phyloP scores from a whole-genome alignment of 345 rosid species.

The Hypericum androsaemum region DNA sequence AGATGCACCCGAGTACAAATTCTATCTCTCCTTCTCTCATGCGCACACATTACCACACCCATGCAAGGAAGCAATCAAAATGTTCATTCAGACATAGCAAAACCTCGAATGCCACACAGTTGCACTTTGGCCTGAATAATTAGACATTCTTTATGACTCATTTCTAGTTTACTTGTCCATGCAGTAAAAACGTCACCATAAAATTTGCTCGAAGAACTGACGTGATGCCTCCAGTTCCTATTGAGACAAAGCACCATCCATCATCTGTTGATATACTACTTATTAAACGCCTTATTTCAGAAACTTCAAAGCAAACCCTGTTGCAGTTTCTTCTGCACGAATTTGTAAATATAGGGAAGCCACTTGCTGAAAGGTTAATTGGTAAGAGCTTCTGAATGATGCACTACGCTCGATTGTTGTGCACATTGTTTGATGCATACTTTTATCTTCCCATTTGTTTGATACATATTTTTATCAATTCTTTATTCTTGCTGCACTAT shows the following conservation, averaged over 20 bases:
- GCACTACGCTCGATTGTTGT: too few species aligned
- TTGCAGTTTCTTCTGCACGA: conserved; percentile 93
- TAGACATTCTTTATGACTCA: not conserved
- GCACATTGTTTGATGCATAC: too few species aligned
- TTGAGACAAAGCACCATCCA: conserved; percentile 95
- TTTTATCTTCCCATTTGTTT: too few species aligned
- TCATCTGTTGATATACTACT: conserved; percentile 89
- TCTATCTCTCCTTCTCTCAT: conserved; percentile 23
- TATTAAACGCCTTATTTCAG: conserved; percentile 80
- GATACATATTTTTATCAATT: not conserved
- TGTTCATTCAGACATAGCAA: too few species aligned
- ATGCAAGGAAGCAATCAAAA: not conserved
- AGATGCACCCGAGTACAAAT: conserved; percentile 60
- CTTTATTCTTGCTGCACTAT: conserved; percentile 8
- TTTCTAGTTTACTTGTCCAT: conserved; percentile 7
- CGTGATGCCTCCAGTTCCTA: conserved; percentile 90
- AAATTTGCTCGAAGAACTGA: conserved; percentile 83
- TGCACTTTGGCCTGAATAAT: too few species aligned
- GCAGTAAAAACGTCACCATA: conserved; percentile 77
- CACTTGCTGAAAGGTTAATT: conserved; percentile 68
- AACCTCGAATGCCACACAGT: too few species aligned
- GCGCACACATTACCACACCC: not conserved
- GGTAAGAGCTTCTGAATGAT: conserved; percentile 33
- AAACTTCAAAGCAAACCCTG: conserved; percentile 76
- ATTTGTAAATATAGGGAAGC: conserved; percentile 77